Evolutionary conservation across 371 early-diverging fungal species (phyloP).

Genomic region (Mortierella sp.): DNA sequence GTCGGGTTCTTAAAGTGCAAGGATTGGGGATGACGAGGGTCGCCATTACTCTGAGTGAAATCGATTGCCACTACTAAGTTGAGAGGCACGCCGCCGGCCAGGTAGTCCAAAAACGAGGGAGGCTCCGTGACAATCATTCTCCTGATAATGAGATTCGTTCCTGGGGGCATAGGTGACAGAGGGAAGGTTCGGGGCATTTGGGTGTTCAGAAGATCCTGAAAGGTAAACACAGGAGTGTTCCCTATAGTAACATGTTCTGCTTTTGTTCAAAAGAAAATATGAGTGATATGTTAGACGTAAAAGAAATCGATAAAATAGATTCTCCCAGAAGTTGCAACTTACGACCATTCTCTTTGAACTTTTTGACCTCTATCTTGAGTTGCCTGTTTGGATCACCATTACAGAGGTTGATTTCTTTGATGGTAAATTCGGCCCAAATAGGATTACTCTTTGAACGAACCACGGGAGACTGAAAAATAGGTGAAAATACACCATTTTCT

Average conservation of each 20-base stretch:
- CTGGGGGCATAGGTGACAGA: slow-evolving; percentile 42
- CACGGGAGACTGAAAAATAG: slow-evolving; percentile 52
- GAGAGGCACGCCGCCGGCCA: slow-evolving; percentile 61
- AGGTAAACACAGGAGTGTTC: slow-evolving; percentile 37
- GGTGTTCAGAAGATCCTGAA: slow-evolving; percentile 33
- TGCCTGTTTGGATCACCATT: slow-evolving; percentile 54
- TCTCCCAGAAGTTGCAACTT: background rate
- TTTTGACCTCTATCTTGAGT: slow-evolving; percentile 50
- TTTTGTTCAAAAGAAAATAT: slow-evolving; percentile 1
- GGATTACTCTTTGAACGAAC: slow-evolving; percentile 37
- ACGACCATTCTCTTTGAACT: slow-evolving; percentile 56
- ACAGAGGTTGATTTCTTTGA: slow-evolving; percentile 54
- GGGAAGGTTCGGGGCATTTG: slow-evolving; percentile 34
- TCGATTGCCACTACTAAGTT: slow-evolving; percentile 65
- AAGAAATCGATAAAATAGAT: background rate
- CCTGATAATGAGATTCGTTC: slow-evolving; percentile 44
- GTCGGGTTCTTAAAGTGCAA: slow-evolving; percentile 58
- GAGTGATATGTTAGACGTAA: background rate
- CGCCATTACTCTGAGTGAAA: slow-evolving; percentile 67
- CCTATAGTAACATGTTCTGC: slow-evolving; percentile 50
- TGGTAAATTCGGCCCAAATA: slow-evolving; percentile 37
- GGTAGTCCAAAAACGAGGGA: slow-evolving; percentile 64
- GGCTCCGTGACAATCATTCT: slow-evolving; percentile 51
- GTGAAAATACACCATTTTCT: slow-evolving; percentile 51
- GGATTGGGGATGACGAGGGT: slow-evolving; percentile 58